Conservation (phyloP, 192 early-diverging fungal species). For the Backusella sp. region DNA sequence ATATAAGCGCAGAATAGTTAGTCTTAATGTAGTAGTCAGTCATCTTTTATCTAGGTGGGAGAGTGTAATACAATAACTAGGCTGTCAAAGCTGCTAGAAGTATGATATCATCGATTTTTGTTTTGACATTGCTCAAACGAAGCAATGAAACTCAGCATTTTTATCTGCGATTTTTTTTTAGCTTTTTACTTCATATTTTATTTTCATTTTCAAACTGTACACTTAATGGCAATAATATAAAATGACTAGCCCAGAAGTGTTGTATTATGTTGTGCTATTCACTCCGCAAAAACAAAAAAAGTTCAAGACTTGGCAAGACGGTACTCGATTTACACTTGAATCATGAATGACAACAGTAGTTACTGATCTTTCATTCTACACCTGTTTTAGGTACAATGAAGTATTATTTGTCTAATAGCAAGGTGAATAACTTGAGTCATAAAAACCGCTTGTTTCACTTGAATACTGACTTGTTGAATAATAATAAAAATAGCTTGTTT, state of each 20-base stretch:
- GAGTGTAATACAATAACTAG: too few relatives aligned
- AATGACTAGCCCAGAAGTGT: background rate
- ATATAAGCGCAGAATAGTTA: too few relatives aligned
- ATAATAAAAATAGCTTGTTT: conserved; percentile 32
- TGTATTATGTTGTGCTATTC: conserved; percentile 34
- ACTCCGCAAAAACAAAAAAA: conserved; percentile 54
- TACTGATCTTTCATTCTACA: conserved; percentile 1
- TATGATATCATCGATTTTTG: too few relatives aligned
- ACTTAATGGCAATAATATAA: background rate
- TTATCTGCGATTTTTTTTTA: too few relatives aligned
- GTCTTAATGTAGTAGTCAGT: too few relatives aligned
- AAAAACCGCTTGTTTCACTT: background rate
- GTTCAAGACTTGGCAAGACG: conserved; percentile 55
- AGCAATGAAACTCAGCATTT: background rate
- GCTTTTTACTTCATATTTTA: background rate
- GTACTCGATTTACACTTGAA: conserved; percentile 15
- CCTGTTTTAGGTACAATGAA: conserved; percentile 15
- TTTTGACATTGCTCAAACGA: background rate
- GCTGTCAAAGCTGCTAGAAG: too few relatives aligned
- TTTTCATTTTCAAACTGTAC: background rate
- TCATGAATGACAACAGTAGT: too few relatives aligned
- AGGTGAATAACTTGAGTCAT: background rate
- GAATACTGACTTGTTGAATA: background rate
- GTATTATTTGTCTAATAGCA: conserved; percentile 27
- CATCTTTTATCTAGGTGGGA: too few relatives aligned